A percentile compares a stretch with the other conserved stretches of the same genome.
Evolutionary conservation across 1,139 yeast species (phyloP).

Genomic region (Pichia sp.): DNA sequence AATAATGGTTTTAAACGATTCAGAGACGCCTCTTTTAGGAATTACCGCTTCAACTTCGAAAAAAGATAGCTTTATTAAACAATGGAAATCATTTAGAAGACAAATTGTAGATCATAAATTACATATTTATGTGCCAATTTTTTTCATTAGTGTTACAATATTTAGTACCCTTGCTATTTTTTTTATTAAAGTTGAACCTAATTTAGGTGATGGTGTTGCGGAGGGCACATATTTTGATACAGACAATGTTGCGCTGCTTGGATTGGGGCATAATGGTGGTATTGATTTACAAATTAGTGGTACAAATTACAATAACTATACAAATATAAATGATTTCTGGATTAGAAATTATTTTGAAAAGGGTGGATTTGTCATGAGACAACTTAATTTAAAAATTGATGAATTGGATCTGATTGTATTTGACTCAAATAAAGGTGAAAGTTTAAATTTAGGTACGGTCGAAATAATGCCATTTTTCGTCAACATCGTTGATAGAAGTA

Average conservation of each 20-base stretch:
- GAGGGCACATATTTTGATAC: conserved; percentile 30
- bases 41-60: background rate
- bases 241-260: conserved; percentile 27
- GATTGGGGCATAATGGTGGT: conserved; percentile 27
- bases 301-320: conserved; percentile 26
- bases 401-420: conserved; percentile 22
- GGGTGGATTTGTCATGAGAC: conserved; percentile 27
- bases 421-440: conserved; percentile 14
- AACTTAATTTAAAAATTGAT: conserved; percentile 23
- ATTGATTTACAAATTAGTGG: conserved; percentile 29
- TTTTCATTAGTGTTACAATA: conserved; percentile 7
- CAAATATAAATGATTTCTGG: conserved; percentile 25
- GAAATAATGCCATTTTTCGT: conserved; percentile 26
- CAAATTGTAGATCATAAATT: conserved; percentile 15
- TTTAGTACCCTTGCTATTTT: conserved; percentile 15
- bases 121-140: conserved; percentile 20
- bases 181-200: conserved; percentile 22
- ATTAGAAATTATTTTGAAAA: conserved; percentile 24
- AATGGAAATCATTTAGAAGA: conserved; percentile 4
- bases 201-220: conserved; percentile 27
- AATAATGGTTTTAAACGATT: background rate
- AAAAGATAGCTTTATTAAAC: background rate
- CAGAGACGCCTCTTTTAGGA: conserved; percentile 7
- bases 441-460: conserved; percentile 23
- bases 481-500: conserved; percentile 21